Evolutionary conservation across 192 early-diverging fungal genomes (phyloP), one percentile per base, ranked within the genome.

Genomic region (Podila epigama): DNA sequence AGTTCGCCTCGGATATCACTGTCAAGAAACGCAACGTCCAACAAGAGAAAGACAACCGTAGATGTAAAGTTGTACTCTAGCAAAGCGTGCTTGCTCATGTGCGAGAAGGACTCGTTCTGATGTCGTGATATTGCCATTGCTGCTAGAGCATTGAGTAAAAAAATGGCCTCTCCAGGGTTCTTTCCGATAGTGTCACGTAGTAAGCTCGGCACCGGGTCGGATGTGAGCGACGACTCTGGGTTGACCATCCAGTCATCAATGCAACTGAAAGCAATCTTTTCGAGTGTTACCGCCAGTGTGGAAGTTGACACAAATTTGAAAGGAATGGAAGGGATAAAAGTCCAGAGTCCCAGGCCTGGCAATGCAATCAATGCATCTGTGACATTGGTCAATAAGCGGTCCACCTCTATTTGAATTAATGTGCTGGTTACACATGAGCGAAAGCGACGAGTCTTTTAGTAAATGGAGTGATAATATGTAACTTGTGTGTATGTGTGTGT

Each of bases 11-110:
- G 51, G 15, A 82, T 56, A 27, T 72, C 69, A 2, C 36, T 36
- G 54, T 86, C 67, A 27, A 86, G 33, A 61, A 79, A 86, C 0
- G 83, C 81, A 6, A 73, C 69, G 36, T 72, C 72, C 16, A 84
- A 60, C 6, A 86, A 40, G 15, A 82, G 62, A 62, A 73, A 75
- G 3, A 75, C 51, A 28, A 86, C 65, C 11, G 79, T 35, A 1
- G 64, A 41, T 27, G 81, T 55, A 27, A 81, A 52, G 16, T 52
- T 73, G 31, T 63, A 39, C 1, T 77, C 66, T 18, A 77, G 25
- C 5, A 56, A 51, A 18, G 16, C 35, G n/a, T 31, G 44, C 25
- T 48, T 27, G 28, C 53, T 60, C 22, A n/a, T 36, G 9, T 13
- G 44, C 10, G 5, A 33, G 3, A 1, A 51, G 25, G 16, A 28